phyloP scores from a whole-genome alignment of 306 rosid species.

The Inga leiocalycina region DNA sequence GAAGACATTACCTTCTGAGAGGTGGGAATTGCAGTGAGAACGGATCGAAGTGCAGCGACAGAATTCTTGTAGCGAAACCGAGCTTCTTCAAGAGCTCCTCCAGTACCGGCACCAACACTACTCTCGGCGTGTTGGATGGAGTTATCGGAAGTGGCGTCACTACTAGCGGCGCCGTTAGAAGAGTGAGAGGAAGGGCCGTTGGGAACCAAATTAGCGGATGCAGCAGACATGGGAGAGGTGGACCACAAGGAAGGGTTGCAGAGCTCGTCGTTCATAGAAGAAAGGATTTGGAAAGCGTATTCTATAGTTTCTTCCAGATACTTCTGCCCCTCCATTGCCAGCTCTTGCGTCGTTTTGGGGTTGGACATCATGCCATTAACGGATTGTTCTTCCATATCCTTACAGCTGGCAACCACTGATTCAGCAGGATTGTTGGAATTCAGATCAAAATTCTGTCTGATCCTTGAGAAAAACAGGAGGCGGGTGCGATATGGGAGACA shows the following conservation, averaged over 20 bases:
- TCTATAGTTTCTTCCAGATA: conserved; percentile 84
- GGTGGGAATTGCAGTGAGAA: conserved; percentile 74
- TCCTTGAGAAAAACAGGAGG: not conserved
- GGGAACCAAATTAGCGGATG: conserved; percentile 31
- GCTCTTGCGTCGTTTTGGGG: conserved; percentile 69
- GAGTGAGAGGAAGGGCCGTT: conserved; percentile 48
- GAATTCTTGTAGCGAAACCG: conserved; percentile 76
- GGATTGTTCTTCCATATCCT: conserved; percentile 59
- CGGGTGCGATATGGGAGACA: not conserved
- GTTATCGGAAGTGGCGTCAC: conserved; percentile 67
- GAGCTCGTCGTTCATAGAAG: conserved; percentile 96
- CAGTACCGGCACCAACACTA: conserved; percentile 44
- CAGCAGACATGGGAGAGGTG: conserved; percentile 44
- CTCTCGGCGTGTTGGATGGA: conserved; percentile 37
- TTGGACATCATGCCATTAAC: conserved; percentile 29
- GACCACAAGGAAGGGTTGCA: conserved; percentile 88
- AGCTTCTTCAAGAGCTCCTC: conserved; percentile 91
- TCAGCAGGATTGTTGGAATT: not conserved
- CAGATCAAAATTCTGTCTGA: not conserved
- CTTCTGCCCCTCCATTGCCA: conserved; percentile 84
- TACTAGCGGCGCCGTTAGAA: conserved; percentile 49
- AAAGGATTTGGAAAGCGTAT: conserved; percentile 84
- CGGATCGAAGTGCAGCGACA: conserved; percentile 65
- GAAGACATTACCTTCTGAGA: conserved; percentile 62
- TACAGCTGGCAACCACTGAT: not conserved